phyloP scores from a whole-genome alignment of 495 filamentous ascomycete genomes.

The Corynascus novoguineensis region DNA sequence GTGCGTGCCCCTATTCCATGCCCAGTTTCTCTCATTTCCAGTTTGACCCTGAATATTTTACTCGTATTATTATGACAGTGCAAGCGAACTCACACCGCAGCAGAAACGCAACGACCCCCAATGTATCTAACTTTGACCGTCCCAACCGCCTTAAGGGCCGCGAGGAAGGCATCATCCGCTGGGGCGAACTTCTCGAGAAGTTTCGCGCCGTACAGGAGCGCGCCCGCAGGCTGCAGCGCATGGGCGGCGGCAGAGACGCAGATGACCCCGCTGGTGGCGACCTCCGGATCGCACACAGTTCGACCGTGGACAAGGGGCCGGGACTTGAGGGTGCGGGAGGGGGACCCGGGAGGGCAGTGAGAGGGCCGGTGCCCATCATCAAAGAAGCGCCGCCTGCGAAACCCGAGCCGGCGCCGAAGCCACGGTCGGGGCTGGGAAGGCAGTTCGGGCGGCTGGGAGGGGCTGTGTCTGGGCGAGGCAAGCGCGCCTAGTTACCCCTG shows the following conservation, averaged over 20 bases:
- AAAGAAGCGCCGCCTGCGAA: conserved; percentile 19
- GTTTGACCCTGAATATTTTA: not conserved
- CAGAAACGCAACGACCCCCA: conserved; percentile 45
- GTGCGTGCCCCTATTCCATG: conserved; percentile 49
- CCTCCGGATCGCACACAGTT: conserved; percentile 41
- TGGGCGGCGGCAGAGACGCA: conserved; percentile 27
- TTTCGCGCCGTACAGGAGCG: conserved; percentile 86
- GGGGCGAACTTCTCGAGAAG: conserved; percentile 94
- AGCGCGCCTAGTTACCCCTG: conserved; percentile 32
- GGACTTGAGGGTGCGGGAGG: conserved; percentile 23
- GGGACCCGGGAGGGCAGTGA: conserved; percentile 1
- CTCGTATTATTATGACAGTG: too few relatives aligned
- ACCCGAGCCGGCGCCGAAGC: conserved; percentile 44
- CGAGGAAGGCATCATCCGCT: conserved; percentile 78
- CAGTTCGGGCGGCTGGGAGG: conserved; percentile 63
- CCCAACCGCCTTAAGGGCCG: conserved; percentile 76
- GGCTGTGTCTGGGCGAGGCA: conserved; percentile 56
- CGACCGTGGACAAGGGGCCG: conserved; percentile 36
- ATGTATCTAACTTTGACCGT: conserved; percentile 61
- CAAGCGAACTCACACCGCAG: not conserved
- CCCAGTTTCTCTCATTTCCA: not conserved
- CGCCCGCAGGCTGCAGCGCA: conserved; percentile 48
- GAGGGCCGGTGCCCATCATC: not conserved
- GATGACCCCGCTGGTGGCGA: conserved; percentile 40
- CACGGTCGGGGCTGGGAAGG: conserved; percentile 59